Evolutionary conservation across 495 filamentous ascomycete genomes (phyloP).

Genomic region (Cudoniella acicularis): DNA sequence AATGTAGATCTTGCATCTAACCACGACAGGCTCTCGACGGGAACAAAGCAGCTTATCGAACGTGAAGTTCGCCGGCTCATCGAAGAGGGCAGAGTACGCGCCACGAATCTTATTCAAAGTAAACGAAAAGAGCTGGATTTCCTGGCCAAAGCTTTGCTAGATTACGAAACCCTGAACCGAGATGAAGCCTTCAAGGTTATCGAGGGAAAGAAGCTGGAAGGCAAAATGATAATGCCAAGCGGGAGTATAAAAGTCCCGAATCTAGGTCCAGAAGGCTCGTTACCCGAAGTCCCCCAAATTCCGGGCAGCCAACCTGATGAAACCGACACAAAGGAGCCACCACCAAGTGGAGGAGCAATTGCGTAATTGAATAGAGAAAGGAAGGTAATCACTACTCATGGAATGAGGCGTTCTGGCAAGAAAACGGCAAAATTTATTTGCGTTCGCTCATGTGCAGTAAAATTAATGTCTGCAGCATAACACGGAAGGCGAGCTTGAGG

Average conservation of each 20-base stretch:
- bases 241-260: conserved; percentile 41
- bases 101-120: conserved; percentile 61
- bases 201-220: conserved; percentile 73
- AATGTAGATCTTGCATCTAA: conserved; percentile 80
- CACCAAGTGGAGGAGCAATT: conserved; percentile 13
- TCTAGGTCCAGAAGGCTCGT: not conserved
- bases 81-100: conserved; percentile 75
- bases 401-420: not conserved
- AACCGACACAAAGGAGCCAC: conserved; percentile 5
- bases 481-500: too few species aligned
- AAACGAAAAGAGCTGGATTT: conserved; percentile 80
- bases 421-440: not conserved
- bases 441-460: too few species aligned
- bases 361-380: conserved; percentile 1
- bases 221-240: conserved; percentile 41
- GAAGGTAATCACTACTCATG: conserved; percentile 3
- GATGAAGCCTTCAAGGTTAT: conserved; percentile 88
- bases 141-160: conserved; percentile 80
- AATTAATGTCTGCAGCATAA: too few species aligned
- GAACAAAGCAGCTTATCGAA: conserved; percentile 83
- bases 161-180: conserved; percentile 87
- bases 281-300: conserved; percentile 9
- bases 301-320: conserved; percentile 11
- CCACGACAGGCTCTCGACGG: conserved; percentile 75
- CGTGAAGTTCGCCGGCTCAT: conserved; percentile 78